Base-by-base conservation (phyloP, 108 stramenopile species). In the Cyclostephanos invisitatus region DNA sequence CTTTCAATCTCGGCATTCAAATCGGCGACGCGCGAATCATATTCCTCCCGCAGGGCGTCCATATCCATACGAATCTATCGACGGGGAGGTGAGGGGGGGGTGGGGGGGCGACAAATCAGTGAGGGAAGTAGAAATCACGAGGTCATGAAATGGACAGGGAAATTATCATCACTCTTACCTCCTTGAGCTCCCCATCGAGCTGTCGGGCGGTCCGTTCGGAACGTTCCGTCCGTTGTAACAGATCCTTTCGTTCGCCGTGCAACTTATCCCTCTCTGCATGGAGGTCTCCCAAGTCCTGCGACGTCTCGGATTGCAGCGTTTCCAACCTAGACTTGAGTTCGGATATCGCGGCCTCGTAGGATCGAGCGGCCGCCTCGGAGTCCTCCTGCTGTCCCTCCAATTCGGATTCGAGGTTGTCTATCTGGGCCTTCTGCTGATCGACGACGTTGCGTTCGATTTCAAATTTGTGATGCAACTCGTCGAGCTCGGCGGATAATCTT, bases 331-430 rank as follows among this genome's bases (percentile, higher is more conserved):
- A 51, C 65, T 73, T 68, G 25, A 80, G 44, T 29, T 80, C 78
- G 2, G 58, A 54, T 40, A 80, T 80, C n/a, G 78, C 78, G 35
- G 72, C 67, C 56, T 80, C 72, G 28, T 80, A 80, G 0, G 67
- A 69, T 3, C 55, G 35, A n/a, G 78, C 78, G 9, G 78, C 78
- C 17, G 72, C 72, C 46, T 80, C 72, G 22, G 72, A 49, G 64
- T 80, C 78, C 29, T 73, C 72, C 57, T 59, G 62, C 18, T 58
- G 63, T 22, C 53, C 56, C 38, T 69, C 72, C 46, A 80, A 47
- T 53, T 80, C 72, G 29, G 53, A 48, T 42, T 61, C 59, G 6
- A 80, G 35, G 15, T 64, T 46, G 29, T 80, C 78, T 24, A 69
- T 73, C 21, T 73, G 56, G 4, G 67, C 11, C 54, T 80, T 73